Evolutionary conservation across 2,329 filamentous ascomycete species (phyloP).

Genomic region (Alternaria metachromatica): DNA sequence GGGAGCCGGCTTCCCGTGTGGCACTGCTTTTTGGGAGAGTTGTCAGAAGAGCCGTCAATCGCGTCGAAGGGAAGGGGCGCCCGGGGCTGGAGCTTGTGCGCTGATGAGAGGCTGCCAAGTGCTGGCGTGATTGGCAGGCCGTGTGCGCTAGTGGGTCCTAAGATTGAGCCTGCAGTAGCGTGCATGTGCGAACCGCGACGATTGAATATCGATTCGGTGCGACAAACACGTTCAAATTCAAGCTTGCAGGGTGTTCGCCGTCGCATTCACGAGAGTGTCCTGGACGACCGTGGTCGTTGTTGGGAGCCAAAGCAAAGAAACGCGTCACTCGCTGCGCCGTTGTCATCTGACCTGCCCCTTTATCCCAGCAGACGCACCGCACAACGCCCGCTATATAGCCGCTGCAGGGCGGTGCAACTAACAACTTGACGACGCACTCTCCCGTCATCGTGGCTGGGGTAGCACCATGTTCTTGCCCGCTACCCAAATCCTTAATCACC

Average conservation of each 20-base stretch:
- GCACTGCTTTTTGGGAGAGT: conserved; percentile 22
- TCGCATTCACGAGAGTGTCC: neutral
- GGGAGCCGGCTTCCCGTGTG: conserved; percentile 23
- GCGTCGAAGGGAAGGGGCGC: conserved; percentile 20
- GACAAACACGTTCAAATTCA: conserved; percentile 10
- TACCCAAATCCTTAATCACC: conserved; percentile 5
- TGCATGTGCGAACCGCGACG: conserved; percentile 4
- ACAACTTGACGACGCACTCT: conserved; percentile 12
- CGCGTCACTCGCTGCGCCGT: conserved; percentile 1
- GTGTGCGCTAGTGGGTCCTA: conserved; percentile 6
- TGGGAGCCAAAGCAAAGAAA: neutral
- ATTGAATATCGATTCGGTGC: conserved; percentile 13
- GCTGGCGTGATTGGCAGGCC: conserved; percentile 18
- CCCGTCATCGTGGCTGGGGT: conserved; percentile 39
- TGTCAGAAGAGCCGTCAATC: conserved; percentile 18
- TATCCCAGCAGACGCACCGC: neutral
- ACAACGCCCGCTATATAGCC: conserved; percentile 6
- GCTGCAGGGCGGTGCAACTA: conserved; percentile 8
- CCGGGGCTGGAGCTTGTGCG: conserved; percentile 17
- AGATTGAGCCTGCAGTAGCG: neutral
- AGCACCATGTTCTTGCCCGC: conserved; percentile 24
- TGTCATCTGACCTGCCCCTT: neutral
- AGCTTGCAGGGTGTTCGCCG: neutral
- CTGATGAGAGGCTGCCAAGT: conserved; percentile 9
- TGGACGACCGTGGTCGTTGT: neutral